These are phyloP conservation scores for Wallacemonas rigidus DNA, from an alignment of 208 protist species.

Conservation along the genomic window DNA sequence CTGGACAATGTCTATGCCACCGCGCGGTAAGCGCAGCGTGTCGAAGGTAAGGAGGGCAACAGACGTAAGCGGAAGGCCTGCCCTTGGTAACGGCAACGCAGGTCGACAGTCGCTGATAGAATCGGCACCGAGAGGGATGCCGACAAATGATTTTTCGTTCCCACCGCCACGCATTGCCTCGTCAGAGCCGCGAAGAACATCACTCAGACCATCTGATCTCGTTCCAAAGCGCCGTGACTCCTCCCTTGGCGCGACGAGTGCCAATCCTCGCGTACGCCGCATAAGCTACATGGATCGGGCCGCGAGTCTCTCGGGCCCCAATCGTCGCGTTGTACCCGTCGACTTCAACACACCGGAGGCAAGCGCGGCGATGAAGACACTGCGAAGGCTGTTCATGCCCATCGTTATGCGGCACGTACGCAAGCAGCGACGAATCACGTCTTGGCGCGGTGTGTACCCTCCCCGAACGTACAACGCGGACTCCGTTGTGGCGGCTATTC, in stretches of 20 bases:
- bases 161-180: constrained; percentile 6
- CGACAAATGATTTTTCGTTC: not conserved
- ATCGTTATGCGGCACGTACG: constrained; percentile 52
- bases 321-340: constrained; percentile 12
- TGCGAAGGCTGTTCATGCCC: constrained; percentile 59
- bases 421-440: constrained; percentile 33
- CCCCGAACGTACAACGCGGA: constrained; percentile 63
- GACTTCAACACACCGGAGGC: constrained; percentile 49
- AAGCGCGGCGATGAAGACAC: constrained; percentile 39
- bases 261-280: constrained; percentile 43
- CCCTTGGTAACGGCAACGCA: not conserved
- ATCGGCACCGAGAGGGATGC: constrained; percentile 10
- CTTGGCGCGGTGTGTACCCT: constrained; percentile 43
- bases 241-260: constrained; percentile 58
- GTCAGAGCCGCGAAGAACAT: not conserved
- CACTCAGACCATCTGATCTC: constrained; percentile 13
- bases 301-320: constrained; percentile 27
- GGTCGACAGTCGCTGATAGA: constrained; percentile 7
- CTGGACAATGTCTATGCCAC: constrained; percentile 6
- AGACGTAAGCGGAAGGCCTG: not conserved
- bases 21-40: constrained; percentile 1
- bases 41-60: constrained; percentile 7
- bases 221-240: constrained; percentile 47
- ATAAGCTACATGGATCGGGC: constrained; percentile 41
- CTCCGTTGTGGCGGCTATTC: constrained; percentile 66